A percentile compares a stretch with the other conserved stretches of the same genome.
phyloP scores from a whole-genome alignment of 1,284 basidiomycete genomes.

The Cryptococcus sp. region DNA sequence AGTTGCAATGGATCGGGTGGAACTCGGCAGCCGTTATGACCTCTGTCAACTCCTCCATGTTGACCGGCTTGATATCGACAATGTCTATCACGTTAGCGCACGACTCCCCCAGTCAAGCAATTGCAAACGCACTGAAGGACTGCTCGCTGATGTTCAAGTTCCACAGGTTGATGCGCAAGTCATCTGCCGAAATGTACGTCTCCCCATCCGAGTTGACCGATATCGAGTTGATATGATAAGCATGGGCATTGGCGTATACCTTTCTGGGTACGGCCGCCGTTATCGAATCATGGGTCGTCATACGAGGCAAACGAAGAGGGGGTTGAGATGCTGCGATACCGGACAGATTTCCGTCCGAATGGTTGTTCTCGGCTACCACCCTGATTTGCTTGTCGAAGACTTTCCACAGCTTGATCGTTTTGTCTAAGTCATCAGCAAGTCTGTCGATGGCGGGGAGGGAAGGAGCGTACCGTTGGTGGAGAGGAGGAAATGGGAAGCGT shows the following conservation, averaged over 20 bases:
- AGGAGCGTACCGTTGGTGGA: constrained; percentile 80
- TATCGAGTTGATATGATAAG: constrained; percentile 99
- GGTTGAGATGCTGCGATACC: constrained; percentile 47
- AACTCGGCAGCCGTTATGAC: constrained; percentile 99
- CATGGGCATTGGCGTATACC: constrained; percentile 98
- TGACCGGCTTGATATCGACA: constrained; percentile 99
- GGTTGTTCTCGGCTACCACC: constrained; percentile 95
- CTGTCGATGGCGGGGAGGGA: no score
- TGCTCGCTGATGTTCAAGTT: constrained; percentile 98
- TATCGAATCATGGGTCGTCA: constrained; percentile 93
- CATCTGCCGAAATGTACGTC: constrained; percentile 98
- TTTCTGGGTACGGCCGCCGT: constrained; percentile 97
- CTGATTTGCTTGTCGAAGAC: constrained; percentile 97
- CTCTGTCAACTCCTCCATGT: constrained; percentile 99
- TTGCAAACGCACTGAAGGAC: constrained; percentile 76
- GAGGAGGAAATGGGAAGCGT: constrained; percentile 91
- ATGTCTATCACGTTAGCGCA: constrained; percentile 68
- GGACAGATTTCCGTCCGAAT: constrained; percentile 63
- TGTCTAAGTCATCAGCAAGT: constrained; percentile 58
- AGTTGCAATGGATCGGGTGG: constrained; percentile 94
- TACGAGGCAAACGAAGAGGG: constrained; percentile 74
- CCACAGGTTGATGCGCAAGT: constrained; percentile 96
- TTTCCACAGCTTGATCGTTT: constrained; percentile 99
- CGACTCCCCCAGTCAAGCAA: neutral
- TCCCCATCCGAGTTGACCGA: constrained; percentile 99